These are phyloP conservation scores for Lactarius vividus DNA, from an alignment of 768 basidiomycete species.

Conservation along the genomic window DNA sequence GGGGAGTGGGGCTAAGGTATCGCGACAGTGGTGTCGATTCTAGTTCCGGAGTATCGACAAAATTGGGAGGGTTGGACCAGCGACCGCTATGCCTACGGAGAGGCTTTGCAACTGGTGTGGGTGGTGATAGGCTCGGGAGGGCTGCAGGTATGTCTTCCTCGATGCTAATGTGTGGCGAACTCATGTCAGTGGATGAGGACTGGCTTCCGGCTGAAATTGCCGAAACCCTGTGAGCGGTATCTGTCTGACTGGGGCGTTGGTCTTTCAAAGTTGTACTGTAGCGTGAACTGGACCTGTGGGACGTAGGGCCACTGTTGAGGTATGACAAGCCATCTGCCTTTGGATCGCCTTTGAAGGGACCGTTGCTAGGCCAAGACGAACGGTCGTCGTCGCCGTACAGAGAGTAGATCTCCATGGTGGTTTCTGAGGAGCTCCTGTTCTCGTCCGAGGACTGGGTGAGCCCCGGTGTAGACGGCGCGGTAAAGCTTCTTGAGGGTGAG, in stretches of 20 bases:
- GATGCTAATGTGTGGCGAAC: slow-evolving; percentile 22
- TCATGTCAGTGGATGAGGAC: slow-evolving; percentile 17
- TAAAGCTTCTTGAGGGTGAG: slow-evolving; percentile 14
- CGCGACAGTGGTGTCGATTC: slow-evolving; percentile 12
- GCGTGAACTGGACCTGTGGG: slow-evolving; percentile 22
- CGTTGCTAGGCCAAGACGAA: slow-evolving; percentile 29
- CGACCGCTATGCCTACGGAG: slow-evolving; percentile 5
- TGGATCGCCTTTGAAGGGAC: slow-evolving; percentile 37
- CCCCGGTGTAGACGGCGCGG: slow-evolving; percentile 35
- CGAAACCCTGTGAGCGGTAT: slow-evolving; percentile 39
- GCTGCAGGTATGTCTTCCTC: slow-evolving; percentile 8
- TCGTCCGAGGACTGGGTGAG: slow-evolving; percentile 37
- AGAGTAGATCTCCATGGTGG: slow-evolving; percentile 81
- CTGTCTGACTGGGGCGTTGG: slow-evolving; percentile 26
- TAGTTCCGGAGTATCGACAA: not conserved
- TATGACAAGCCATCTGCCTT: slow-evolving; percentile 25
- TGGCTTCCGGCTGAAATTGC: slow-evolving; percentile 37
- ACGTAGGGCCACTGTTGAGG: slow-evolving; percentile 4
- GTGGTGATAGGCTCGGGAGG: slow-evolving; percentile 2
- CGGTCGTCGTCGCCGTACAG: slow-evolving; percentile 70
- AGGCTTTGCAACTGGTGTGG: slow-evolving; percentile 1
- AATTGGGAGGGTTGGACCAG: slow-evolving; percentile 5
- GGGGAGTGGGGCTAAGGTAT: slow-evolving; percentile 28
- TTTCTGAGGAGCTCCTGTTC: slow-evolving; percentile 60
- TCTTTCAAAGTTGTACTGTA: slow-evolving; percentile 22